Percentiles rank a stretch among this genome's conserved stretches.
phyloP scores from a whole-genome alignment of 352 stramenopile species.

The Globisporangium acanthophoron region DNA sequence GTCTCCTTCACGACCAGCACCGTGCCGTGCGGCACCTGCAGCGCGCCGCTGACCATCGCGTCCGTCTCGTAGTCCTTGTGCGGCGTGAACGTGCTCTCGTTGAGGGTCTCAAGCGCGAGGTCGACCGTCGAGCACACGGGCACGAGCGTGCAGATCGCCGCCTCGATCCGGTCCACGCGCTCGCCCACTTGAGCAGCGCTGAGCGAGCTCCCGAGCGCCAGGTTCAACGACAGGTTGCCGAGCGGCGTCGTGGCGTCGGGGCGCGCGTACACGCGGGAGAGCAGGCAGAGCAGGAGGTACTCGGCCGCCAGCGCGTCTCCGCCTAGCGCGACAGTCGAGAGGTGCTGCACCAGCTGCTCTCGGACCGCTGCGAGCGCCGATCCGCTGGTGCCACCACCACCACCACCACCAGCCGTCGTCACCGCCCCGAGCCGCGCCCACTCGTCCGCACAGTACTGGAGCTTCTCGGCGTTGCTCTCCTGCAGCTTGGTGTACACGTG shows the following conservation, averaged over 20 bases:
- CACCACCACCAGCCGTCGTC: too few relatives aligned
- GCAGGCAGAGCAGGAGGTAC: conserved; percentile 60
- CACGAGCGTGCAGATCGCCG: conserved; percentile 38
- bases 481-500: conserved; percentile 26
- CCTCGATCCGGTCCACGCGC: conserved; percentile 21
- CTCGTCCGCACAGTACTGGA: conserved; percentile 27
- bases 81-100: conserved; percentile 53
- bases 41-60: conserved; percentile 32
- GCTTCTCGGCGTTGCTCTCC: conserved; percentile 28
- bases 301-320: conserved; percentile 57
- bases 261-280: conserved; percentile 71
- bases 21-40: conserved; percentile 68
- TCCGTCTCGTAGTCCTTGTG: conserved; percentile 79
- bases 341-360: conserved; percentile 32
- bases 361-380: conserved; percentile 24
- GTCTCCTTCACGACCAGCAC: conserved; percentile 69
- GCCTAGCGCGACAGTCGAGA: conserved; percentile 27
- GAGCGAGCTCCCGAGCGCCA: conserved; percentile 24
- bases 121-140: conserved; percentile 47
- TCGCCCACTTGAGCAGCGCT: neutral
- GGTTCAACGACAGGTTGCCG: conserved; percentile 70
- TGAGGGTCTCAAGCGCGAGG: conserved; percentile 57
- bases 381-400: neutral
- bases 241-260: conserved; percentile 55
- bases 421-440: conserved; percentile 20